Evolutionary conservation across 148 eudicot genomes (phyloP), one percentile per base, ranked within the genome.

Genomic region (Vaccinium macrocarpon): DNA sequence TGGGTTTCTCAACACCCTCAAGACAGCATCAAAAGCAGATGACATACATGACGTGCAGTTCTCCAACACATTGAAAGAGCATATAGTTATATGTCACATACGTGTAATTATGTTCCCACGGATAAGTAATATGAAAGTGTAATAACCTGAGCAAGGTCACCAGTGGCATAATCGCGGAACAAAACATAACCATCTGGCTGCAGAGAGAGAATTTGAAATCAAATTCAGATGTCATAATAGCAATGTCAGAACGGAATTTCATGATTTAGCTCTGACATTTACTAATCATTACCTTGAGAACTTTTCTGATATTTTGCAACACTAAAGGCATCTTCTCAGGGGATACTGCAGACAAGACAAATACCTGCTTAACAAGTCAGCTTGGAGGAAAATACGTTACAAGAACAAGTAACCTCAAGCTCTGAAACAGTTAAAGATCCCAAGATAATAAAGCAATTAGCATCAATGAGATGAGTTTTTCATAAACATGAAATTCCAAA

Each of bases 91-190:
- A 13, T 68, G 73, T 29, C 38, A 64, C 68, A 64, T 49, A 76
- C 0, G 4, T 8, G 19, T 14, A 62, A 50, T 27, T 14, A 68
- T 2, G 79, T 35, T 23, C 32, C 61, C 5, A 56, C 7, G 38
- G 6, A 29, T 42, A 62, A 38, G 35, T 2, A n/a, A 82, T 38
- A 70, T 1, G 53, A 16, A 42, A 56, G 51, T 77, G 51, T 76
- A 74, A 62, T 56, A 89, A 97, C 99, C 99, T 97, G 99, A 89
- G 99, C 99, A 88, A 97, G 99, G 91, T 97, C 99, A 66, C 99
- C 99, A 75, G 94, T 93, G 78, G 99, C 99, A 88, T 97, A 97
- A 84, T 97, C 99, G 46, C 99, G 98, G 90, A 95, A 90, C 81
- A 97, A 88, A 64, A 97, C 91, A 86, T 81, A 84, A 42, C 94